Evolutionary conservation across 2,329 filamentous ascomycete species (phyloP).

Genomic region (Hypoxylon sp.): DNA sequence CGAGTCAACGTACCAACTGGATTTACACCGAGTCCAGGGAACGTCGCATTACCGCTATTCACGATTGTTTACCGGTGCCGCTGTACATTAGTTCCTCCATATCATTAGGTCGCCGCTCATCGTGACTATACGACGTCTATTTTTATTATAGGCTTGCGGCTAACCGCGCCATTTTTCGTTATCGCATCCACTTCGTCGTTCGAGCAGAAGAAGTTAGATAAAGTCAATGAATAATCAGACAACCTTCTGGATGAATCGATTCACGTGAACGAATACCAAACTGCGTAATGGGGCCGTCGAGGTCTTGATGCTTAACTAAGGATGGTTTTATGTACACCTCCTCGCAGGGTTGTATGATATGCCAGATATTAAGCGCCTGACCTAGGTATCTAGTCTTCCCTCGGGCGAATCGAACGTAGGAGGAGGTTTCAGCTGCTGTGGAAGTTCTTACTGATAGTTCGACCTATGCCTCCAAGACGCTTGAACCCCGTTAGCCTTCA

Average conservation of each 20-base stretch:
- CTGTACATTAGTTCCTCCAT: conserved; percentile 40
- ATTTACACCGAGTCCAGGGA: conserved; percentile 6
- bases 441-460: background rate
- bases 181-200: conserved; percentile 1
- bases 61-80: conserved; percentile 24
- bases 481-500: background rate
- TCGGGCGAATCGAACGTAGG: background rate
- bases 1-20: conserved; percentile 2
- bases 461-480: background rate
- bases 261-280: conserved; percentile 19
- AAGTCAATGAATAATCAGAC: background rate
- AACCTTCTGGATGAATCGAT: conserved; percentile 14
- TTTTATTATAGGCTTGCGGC: conserved; percentile 3
- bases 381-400: background rate
- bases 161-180: conserved; percentile 6
- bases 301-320: background rate
- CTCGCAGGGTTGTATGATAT: background rate
- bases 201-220: conserved; percentile 20
- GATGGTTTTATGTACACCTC: background rate
- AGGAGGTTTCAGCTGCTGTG: background rate
- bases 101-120: conserved; percentile 17
- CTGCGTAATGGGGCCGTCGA: background rate
- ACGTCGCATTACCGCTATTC: conserved; percentile 10
- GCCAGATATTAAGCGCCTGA: background rate
- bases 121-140: conserved; percentile 3